phyloP scores from a whole-genome alignment of 306 rosid species.

The Castanea crenata region DNA sequence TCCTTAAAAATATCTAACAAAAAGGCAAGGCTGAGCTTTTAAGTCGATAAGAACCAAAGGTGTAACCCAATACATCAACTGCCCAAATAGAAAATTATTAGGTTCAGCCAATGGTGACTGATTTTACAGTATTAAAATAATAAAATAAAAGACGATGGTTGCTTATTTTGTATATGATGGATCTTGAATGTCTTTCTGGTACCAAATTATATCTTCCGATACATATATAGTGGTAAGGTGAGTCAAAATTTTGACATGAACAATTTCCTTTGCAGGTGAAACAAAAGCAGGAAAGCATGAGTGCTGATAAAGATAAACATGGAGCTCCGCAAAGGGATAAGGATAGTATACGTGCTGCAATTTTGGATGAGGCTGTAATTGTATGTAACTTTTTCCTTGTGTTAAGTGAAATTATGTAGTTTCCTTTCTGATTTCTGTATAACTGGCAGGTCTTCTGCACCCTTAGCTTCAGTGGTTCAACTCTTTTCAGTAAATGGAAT shows the following conservation, averaged over 20 bases:
- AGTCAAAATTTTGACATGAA: constrained; percentile 23
- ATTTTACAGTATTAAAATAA: background rate
- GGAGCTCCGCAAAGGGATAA: constrained; percentile 64
- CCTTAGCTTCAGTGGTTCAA: constrained; percentile 88
- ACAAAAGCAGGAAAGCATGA: constrained; percentile 53
- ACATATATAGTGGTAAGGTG: background rate
- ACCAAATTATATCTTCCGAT: background rate
- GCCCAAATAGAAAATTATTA: background rate
- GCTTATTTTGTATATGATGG: background rate
- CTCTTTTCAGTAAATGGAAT: constrained; percentile 67
- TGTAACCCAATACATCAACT: background rate
- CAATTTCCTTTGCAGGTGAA: constrained; percentile 55
- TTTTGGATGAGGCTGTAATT: constrained; percentile 87
- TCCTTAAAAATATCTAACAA: background rate
- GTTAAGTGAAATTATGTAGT: constrained; percentile 6
- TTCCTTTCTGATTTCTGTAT: constrained; percentile 30
- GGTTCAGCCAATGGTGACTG: background rate
- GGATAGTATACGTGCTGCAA: constrained; percentile 63
- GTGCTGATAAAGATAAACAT: constrained; percentile 47
- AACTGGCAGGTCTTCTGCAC: constrained; percentile 89
- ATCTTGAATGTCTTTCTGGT: background rate
- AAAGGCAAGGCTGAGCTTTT: background rate
- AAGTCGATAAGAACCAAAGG: background rate
- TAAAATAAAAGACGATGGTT: background rate
- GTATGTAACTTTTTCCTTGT: constrained; percentile 43